Percentiles rank a stretch among this genome's conserved stretches.
Conservation (phyloP, 345 rosid species). For the Excoecaria agallocha region DNA sequence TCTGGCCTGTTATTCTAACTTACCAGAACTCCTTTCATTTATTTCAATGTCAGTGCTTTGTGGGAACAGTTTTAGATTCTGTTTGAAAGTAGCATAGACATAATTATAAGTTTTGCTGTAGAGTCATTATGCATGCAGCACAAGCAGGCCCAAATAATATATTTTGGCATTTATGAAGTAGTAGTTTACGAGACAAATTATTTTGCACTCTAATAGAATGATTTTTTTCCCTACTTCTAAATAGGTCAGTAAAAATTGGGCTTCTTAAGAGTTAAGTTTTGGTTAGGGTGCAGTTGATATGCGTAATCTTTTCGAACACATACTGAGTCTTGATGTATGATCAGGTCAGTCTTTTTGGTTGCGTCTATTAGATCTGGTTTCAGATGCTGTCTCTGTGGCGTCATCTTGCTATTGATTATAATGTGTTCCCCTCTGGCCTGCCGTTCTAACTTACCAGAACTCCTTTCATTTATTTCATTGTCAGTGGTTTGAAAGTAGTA, state of each 20-base stretch:
- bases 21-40: not conserved
- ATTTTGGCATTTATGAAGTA: not conserved
- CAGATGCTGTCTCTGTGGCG: not conserved
- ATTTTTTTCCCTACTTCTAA: too few relatives aligned
- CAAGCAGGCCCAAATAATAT: not conserved
- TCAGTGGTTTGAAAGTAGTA: not conserved
- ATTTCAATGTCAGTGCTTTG: not conserved
- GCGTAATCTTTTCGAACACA: slow-evolving; percentile 4
- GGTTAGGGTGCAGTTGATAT: too few relatives aligned
- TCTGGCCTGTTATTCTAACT: too few relatives aligned
- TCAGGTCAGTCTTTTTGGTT: slow-evolving; percentile 61
- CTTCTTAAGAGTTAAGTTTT: not conserved
- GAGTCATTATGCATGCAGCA: not conserved
- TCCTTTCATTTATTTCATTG: not conserved
- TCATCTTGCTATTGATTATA: not conserved
- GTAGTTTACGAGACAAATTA: not conserved
- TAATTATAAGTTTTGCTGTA: not conserved
- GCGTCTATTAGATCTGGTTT: not conserved
- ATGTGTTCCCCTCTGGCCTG: not conserved
- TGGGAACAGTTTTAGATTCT: not conserved
- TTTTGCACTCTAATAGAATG: not conserved
- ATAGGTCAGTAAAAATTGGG: not conserved
- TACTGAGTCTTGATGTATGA: slow-evolving; percentile 33
- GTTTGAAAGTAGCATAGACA: not conserved
- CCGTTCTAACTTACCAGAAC: not conserved